Base-by-base conservation (phyloP, 2,329 filamentous ascomycete genomes). In the Aureobasidium sp. region DNA sequence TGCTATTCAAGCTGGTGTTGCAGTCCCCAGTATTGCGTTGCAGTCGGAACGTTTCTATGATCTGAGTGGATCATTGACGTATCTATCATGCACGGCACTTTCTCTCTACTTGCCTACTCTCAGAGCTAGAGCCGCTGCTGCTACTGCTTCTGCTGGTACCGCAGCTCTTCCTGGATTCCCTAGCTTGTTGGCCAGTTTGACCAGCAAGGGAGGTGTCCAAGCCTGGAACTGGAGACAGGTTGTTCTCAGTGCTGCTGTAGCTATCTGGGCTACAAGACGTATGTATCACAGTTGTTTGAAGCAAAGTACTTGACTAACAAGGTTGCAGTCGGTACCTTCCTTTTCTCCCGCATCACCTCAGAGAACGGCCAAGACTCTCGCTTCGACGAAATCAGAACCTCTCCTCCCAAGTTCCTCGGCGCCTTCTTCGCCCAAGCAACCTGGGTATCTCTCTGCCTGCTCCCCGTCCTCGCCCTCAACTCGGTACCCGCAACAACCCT, bases 21-120 rank as follows among this genome's bases (percentile, higher is more conserved):
- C 83, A 5, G 70, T 86, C 2, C 86, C 86, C 5, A 87, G 84
- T 6, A 83, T 87, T 63, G 65, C 79, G 30, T 75, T 77, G 36
- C 79, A 84, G 67, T 82, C 83, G 7, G 87, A 89, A 69, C 81
- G 83, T 41, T 87, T 87, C 76, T 89, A 87, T 70, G 87, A 89
- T 69, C 72, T 86, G 52, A 86, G 84, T 2, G 86, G 86, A 52
- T 85, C 84, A 15, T 68, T 86, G 36, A 88, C 86, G 2, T 87
- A 86, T 69, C 77, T 89, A 41, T 83, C 83, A 59, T 85, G 86
- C 70, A 84, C 83, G 15, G 81, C 83, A 0, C 72, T 88, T 32
- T 84, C 81, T 63, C 75, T 89, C 16, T 84, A 83, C 65, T 76
- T 88, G 16, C 86, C 86, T 0, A 79, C 80, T 3, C 73, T 86